These are phyloP conservation scores for Ophidiomyces ophidiicola DNA, from an alignment of 2,329 filamentous ascomycete species.

Conservation along the genomic window DNA sequence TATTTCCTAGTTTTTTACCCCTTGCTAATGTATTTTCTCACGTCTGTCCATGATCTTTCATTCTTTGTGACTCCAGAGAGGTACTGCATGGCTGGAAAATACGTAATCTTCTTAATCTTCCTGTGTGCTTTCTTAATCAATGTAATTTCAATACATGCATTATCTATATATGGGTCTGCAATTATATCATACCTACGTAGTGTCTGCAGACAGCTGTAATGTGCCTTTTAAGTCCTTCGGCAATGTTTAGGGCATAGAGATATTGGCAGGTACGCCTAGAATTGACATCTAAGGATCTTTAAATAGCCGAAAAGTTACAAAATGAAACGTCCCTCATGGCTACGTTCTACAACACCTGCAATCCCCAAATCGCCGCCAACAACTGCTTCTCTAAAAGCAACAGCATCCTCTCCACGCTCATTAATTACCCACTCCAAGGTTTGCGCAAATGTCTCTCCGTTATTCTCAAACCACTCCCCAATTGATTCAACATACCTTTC, in stretches of 20 bases:
- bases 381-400: conserved; percentile 28
- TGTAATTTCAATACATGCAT: not conserved
- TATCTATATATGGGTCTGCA: too few species aligned
- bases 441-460: conserved; percentile 50
- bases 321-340: too few species aligned
- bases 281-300: too few species aligned
- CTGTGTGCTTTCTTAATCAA: not conserved
- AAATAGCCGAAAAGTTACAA: not conserved
- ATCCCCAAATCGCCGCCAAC: conserved; percentile 25
- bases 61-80: not conserved
- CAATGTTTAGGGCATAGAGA: too few species aligned
- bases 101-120: not conserved
- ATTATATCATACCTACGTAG: too few species aligned
- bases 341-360: conserved; percentile 15
- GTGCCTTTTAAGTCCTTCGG: too few species aligned
- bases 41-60: conserved; percentile 7
- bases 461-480: conserved; percentile 52
- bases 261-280: too few species aligned
- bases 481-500: conserved; percentile 41
- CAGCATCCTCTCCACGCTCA: conserved; percentile 42
- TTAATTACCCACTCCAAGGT: conserved; percentile 46
- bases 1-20: conserved; percentile 5
- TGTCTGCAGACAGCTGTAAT: too few species aligned
- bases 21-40: conserved; percentile 1
- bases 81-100: conserved; percentile 2